Evolutionary conservation across 371 early-diverging fungal species (phyloP), one percentile per base, ranked within the genome.

Genomic region (Syncephalastrum contaminatum): DNA sequence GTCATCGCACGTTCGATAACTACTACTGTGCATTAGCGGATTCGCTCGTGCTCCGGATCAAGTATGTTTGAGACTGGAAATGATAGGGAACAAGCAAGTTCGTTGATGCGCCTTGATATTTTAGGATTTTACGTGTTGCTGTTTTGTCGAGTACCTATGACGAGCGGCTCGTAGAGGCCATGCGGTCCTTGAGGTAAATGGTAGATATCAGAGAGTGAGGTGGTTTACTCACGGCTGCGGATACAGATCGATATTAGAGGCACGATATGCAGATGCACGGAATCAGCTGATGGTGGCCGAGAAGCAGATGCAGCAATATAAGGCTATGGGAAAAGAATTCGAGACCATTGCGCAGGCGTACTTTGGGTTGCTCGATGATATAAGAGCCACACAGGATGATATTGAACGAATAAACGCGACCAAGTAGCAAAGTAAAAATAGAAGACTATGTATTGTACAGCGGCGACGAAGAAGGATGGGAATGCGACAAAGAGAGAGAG

Each of bases 271-370:
- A 3, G 62, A 62, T 10, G 53, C 48, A 48, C 21, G 47, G 14
- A 48, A n/a, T 2, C 56, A 56, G 19, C 40, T 62, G 24, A 53
- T 48, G 0, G 53, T 52, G 48, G 48, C 43, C 4, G 51, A 62
- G 19, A 56, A 56, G 14, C 46, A 45, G 21, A 19, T 62, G 6
- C 27, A 53, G 19, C 48, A 30, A 3, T 62, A 62, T 8, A 42
- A 56, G 18, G 48, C 52, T 16, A 19, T 62, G 44, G 62, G 62
- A 10, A 52, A 56, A 13, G 62, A 62, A 27, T 56, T 90, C 27
- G 62, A 56, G 22, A 62, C 62, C n/a, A 19, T 62, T 21, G 52
- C 45, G 7, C 22, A 19, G 18, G 56, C 62, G 6, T 62, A 62
- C 44, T 45, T 40, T 20, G 39, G 40, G 7, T 20, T 62, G 19